phyloP scores from a whole-genome alignment of 2,329 filamentous ascomycete genomes.

The Monascus ruber region DNA sequence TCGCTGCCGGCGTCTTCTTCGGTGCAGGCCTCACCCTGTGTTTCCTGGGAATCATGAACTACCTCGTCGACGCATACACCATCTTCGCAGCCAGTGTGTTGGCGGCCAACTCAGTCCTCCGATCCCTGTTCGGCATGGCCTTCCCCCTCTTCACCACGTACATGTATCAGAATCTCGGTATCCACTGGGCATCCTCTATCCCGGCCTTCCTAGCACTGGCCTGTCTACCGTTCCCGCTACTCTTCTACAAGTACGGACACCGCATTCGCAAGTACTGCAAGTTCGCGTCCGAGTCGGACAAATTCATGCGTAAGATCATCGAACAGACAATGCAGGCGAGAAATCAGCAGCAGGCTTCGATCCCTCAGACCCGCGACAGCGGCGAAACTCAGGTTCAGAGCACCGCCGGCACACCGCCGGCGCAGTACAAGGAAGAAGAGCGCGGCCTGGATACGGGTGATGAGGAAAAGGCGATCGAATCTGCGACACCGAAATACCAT shows the following conservation, averaged over 20 bases:
- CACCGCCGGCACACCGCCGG: no score
- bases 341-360: no score
- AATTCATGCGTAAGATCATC: not conserved
- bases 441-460: no score
- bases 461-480: no score
- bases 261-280: constrained; percentile 19
- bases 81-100: constrained; percentile 22
- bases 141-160: constrained; percentile 31
- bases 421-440: no score
- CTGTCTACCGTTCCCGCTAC: constrained; percentile 22
- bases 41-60: constrained; percentile 20
- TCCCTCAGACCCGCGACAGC: no score
- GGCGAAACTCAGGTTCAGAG: no score
- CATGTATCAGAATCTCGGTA: constrained; percentile 28
- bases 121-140: constrained; percentile 28
- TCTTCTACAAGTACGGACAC: constrained; percentile 22
- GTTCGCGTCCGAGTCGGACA: constrained; percentile 14
- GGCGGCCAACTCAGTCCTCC: constrained; percentile 28
- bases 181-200: constrained; percentile 14
- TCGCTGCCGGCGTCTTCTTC: constrained; percentile 15
- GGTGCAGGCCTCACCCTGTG: constrained; percentile 22
- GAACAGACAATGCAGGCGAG: no score
- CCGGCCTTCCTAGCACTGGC: constrained; percentile 25
- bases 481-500: no score
- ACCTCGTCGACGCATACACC: constrained; percentile 23